These are phyloP conservation scores for Yamadazyma dushanensis DNA, from an alignment of 1,139 yeast species.

Conservation along the genomic window DNA sequence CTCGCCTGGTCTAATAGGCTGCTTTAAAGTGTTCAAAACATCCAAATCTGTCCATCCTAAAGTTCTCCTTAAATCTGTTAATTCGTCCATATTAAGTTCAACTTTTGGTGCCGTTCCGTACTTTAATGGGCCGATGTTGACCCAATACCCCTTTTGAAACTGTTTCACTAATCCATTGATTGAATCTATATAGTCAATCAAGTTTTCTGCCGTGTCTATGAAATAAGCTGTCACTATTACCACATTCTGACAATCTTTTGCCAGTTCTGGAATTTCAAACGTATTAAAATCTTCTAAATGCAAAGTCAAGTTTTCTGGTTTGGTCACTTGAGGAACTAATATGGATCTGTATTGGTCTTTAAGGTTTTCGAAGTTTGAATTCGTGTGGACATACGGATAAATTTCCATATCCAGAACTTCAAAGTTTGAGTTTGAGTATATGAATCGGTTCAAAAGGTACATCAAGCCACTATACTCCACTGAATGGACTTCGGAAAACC, in stretches of 20 bases:
- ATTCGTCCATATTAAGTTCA: conserved; percentile 68
- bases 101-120: conserved; percentile 86
- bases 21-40: conserved; percentile 36
- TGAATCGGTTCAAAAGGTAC: conserved; percentile 62
- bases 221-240: conserved; percentile 73
- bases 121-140: conserved; percentile 83
- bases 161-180: conserved; percentile 49
- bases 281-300: conserved; percentile 66
- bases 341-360: conserved; percentile 55
- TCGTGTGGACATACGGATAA: conserved; percentile 69
- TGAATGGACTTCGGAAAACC: conserved; percentile 55
- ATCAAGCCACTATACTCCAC: conserved; percentile 73
- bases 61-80: conserved; percentile 45
- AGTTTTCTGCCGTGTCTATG: conserved; percentile 84
- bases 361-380: conserved; percentile 61
- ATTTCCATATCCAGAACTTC: conserved; percentile 26
- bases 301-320: conserved; percentile 51
- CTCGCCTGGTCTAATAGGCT: conserved; percentile 11
- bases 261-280: conserved; percentile 32
- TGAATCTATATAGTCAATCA: conserved; percentile 67
- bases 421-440: conserved; percentile 29
- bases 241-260: conserved; percentile 41
- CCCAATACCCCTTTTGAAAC: conserved; percentile 61
- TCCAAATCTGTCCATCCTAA: conserved; percentile 68
- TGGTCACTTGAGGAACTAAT: conserved; percentile 28